Evolutionary conservation across 768 basidiomycete genomes (phyloP).

Genomic region (Mycena metata): DNA sequence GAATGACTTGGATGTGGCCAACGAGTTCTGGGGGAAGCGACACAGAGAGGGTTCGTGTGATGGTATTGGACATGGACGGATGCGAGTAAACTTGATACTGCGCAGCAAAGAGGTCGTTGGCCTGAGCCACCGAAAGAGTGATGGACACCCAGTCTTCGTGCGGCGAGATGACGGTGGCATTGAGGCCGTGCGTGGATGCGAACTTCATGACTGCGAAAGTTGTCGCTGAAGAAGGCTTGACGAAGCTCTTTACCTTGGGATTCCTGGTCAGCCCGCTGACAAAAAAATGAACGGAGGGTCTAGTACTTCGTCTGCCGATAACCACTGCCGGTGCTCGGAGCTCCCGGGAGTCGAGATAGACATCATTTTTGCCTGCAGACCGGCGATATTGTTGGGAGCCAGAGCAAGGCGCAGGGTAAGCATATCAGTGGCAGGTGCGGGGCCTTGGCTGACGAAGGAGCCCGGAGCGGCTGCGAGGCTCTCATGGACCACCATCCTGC

Average conservation of each 20-base stretch:
- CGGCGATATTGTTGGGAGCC: conserved; percentile 8
- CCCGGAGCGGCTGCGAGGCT: background rate
- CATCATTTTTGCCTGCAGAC: conserved; percentile 1
- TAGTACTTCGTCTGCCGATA: too few species aligned
- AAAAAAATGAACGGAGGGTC: too few species aligned
- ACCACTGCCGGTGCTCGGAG: background rate
- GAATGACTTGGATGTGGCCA: too few species aligned
- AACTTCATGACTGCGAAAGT: conserved; percentile 3
- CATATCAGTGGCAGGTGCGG: conserved; percentile 7
- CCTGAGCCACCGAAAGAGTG: background rate
- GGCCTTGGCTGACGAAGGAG: conserved; percentile 3
- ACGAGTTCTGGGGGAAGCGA: too few species aligned
- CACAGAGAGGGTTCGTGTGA: too few species aligned
- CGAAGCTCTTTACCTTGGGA: conserved; percentile 12
- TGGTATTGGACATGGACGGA: too few species aligned
- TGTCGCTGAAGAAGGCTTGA: conserved; percentile 8
- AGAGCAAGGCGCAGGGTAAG: conserved; percentile 12
- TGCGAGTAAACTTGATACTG: too few species aligned
- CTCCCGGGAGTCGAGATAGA: conserved; percentile 7
- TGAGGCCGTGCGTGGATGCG: conserved; percentile 7
- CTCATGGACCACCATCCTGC: conserved; percentile 2
- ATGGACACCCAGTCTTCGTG: conserved; percentile 13
- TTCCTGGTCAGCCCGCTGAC: too few species aligned
- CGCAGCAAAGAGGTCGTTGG: conserved; percentile 7
- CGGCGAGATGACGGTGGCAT: background rate